Conservation (phyloP, 2,329 filamentous ascomycete species). For the Fusarium buharicum region DNA sequence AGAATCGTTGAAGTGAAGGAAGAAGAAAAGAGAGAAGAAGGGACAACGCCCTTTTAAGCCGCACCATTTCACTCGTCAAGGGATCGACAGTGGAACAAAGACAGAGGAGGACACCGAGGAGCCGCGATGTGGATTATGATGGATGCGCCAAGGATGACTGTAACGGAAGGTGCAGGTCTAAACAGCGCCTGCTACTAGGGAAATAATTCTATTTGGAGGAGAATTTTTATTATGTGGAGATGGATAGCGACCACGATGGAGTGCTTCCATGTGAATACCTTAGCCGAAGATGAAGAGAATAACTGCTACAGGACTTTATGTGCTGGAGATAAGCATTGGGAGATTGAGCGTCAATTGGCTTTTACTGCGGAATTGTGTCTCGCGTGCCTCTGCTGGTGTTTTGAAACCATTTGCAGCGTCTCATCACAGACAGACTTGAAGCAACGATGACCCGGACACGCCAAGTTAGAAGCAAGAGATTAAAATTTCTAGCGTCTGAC, state of each 20-base stretch:
- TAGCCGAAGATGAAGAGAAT: neutral
- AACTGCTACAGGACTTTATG: too few relatives aligned
- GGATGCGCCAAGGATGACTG: slow-evolving; percentile 22
- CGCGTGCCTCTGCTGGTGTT: too few relatives aligned
- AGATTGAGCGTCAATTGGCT: too few relatives aligned
- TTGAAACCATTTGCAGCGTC: too few relatives aligned
- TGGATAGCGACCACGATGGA: neutral
- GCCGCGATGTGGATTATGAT: slow-evolving; percentile 2
- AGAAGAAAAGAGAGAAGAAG: neutral
- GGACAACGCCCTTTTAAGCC: slow-evolving; percentile 11
- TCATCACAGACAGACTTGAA: too few relatives aligned
- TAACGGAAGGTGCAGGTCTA: slow-evolving; percentile 3
- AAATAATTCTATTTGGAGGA: slow-evolving; percentile 27
- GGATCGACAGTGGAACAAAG: neutral
- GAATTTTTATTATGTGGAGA: slow-evolving; percentile 18
- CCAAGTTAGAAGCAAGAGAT: too few relatives aligned
- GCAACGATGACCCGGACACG: too few relatives aligned
- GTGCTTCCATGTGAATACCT: neutral
- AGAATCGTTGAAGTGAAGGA: neutral
- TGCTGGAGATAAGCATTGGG: too few relatives aligned
- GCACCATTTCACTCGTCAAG: neutral
- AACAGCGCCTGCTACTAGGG: too few relatives aligned
- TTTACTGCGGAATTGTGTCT: too few relatives aligned
- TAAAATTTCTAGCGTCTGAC: too few relatives aligned
- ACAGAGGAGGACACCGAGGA: neutral